Evolutionary conservation across 371 early-diverging fungal genomes (phyloP), one percentile per base, ranked within the genome.

Genomic region (Mucor lusitanicus): DNA sequence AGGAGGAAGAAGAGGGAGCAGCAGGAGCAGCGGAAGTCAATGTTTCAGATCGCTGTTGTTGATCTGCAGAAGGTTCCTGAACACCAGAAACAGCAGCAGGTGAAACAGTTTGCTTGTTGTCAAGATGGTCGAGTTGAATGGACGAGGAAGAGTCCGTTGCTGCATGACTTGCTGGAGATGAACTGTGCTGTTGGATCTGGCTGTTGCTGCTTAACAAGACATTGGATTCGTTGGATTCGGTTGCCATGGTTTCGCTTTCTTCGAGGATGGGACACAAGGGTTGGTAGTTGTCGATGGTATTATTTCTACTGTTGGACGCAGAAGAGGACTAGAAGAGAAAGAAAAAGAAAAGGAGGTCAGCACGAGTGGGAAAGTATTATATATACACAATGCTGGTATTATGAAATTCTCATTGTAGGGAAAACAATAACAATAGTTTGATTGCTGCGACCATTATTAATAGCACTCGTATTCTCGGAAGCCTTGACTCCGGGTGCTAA

Each of bases 201-300:
- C 50, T 50, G 21, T 50, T 25, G 12, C 50, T 50, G 11, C 25
- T 50, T 50, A 50, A 50, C 13, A 50, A 12, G 1, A 67, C 27
- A 17, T 69, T 69, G 37, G 69, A 62, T 27, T 30, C 44, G 5
- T 44, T 25, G 2, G 74, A 71, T 50, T 72, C 70, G n/a, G 72
- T 70, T 63, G 68, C 67, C 46, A 75, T 64, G 21, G 65, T 73
- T 48, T 77, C 78, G 25, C 78, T 80, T 73, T 80, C 80, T 74
- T 80, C 81, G 23, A 76, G 46, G 27, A 80, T 80, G 6, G 81
- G 75, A 44, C 62, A 77, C 23, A 80, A 44, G 3, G 64, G 55
- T 55, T 72, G 72, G 39, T 58, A 42, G 13, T 56, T 74, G 6
- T 64, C 48, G 59, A 59, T 44, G 13, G 61, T 61, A 61, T 40